Percentiles rank a stretch among this genome's conserved stretches.
phyloP scores from a whole-genome alignment of 1,284 basidiomycete genomes.

The Erythrobasidium hasegawianum region DNA sequence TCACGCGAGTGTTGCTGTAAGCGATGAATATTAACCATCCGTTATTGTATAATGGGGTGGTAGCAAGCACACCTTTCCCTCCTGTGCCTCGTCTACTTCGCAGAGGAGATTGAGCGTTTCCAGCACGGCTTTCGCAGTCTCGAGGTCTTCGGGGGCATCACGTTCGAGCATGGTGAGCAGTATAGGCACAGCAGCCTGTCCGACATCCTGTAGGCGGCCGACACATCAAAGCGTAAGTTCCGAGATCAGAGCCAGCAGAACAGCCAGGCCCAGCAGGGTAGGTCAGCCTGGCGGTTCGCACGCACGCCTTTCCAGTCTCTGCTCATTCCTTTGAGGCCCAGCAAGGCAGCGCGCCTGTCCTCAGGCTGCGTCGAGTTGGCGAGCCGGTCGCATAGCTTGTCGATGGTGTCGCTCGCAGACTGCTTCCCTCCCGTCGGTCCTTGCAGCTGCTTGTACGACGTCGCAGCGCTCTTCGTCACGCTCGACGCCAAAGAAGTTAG shows the following conservation, averaged over 20 bases:
- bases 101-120: constrained; percentile 78
- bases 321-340: constrained; percentile 84
- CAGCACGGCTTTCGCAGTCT: constrained; percentile 82
- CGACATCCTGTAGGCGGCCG: constrained; percentile 69
- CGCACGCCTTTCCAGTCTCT: constrained; percentile 74
- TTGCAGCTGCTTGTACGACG: constrained; percentile 39
- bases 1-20: constrained; percentile 48
- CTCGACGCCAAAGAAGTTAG: constrained; percentile 32
- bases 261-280: too few relatives aligned
- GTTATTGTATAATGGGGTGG: too few relatives aligned
- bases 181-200: constrained; percentile 66
- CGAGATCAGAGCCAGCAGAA: too few relatives aligned
- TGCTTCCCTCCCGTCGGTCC: constrained; percentile 55
- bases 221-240: too few relatives aligned
- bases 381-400: constrained; percentile 79
- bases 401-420: constrained; percentile 77
- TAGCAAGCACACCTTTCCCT: constrained; percentile 38
- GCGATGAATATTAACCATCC: too few relatives aligned
- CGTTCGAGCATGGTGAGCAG: constrained; percentile 70
- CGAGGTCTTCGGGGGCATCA: constrained; percentile 80
- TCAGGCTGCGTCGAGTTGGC: constrained; percentile 78
- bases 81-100: constrained; percentile 53
- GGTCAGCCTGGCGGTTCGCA: too few relatives aligned
- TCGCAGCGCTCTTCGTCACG: constrained; percentile 25
- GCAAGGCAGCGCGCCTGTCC: constrained; percentile 83